Conservation (phyloP, 169 alveolate genomes). For the Plasmodium knowlesi region DNA sequence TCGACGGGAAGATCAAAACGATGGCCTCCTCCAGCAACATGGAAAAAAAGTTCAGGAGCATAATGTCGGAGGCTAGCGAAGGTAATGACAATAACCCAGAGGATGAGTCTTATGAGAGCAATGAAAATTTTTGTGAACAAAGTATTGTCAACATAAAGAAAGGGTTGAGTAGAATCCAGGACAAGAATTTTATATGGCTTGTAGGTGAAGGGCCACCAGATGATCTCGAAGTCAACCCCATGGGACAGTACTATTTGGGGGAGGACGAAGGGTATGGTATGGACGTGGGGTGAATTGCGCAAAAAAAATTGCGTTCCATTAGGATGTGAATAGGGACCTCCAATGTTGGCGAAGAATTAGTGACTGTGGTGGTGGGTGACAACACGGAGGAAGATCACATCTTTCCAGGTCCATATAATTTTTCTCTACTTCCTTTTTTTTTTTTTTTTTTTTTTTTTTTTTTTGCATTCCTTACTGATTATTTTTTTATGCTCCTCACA, state of each 20-base stretch:
- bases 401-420: not conserved
- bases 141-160: not conserved
- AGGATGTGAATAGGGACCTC: not conserved
- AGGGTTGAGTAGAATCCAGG: not conserved
- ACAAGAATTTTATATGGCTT: constrained; percentile 28
- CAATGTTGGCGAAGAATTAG: not conserved
- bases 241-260: not conserved
- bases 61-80: not conserved
- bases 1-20: not conserved
- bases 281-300: not conserved
- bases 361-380: not conserved
- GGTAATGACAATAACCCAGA: not conserved
- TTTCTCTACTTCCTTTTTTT: not conserved
- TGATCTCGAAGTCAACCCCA: not conserved
- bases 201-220: constrained; percentile 53
- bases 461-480: not conserved
- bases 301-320: not conserved
- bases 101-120: not conserved
- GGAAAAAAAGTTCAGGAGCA: not conserved
- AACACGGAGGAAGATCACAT: not conserved
- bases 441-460: too few species aligned
- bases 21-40: not conserved
- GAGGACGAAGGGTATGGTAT: not conserved
- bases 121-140: not conserved
- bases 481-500: not conserved